These are phyloP conservation scores for Lactarius pseudohatsudake DNA, from an alignment of 768 basidiomycete genomes.

Conservation along the genomic window DNA sequence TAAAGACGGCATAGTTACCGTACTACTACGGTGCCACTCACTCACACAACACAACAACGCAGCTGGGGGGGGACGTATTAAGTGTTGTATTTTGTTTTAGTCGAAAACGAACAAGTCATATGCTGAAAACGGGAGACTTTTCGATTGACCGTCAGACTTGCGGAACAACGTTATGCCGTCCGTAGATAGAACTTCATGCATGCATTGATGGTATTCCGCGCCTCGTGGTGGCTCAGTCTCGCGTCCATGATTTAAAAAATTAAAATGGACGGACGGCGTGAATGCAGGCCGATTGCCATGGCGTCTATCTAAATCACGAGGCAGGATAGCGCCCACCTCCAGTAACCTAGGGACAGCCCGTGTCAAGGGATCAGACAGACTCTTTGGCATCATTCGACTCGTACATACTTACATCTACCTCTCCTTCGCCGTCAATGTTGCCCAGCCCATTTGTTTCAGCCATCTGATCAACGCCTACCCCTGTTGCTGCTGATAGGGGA, in stretches of 20 bases:
- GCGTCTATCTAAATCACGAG: constrained; percentile 70
- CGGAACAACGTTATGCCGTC: too few species aligned
- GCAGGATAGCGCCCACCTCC: constrained; percentile 76
- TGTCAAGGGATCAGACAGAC: not conserved
- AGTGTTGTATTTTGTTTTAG: too few species aligned
- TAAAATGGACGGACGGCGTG: constrained; percentile 78
- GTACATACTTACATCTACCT: constrained; percentile 41
- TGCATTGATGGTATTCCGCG: constrained; percentile 64
- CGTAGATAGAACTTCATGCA: too few species aligned
- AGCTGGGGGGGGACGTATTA: too few species aligned
- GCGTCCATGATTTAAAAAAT: constrained; percentile 73
- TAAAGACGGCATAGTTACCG: too few species aligned
- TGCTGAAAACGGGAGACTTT: too few species aligned
- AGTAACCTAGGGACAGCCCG: constrained; percentile 54
- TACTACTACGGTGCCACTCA: too few species aligned
- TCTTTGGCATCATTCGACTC: constrained; percentile 4
- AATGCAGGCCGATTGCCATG: constrained; percentile 79
- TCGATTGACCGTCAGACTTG: too few species aligned
- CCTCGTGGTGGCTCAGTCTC: constrained; percentile 45
- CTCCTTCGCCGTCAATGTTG: constrained; percentile 21
- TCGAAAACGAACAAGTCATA: too few species aligned
- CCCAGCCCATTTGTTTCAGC: constrained; percentile 52
- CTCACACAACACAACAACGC: too few species aligned
- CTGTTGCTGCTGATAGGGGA: too few species aligned
- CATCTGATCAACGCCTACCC: constrained; percentile 60